Evolutionary conservation across 345 rosid genomes (phyloP).

Genomic region (Draba incana): DNA sequence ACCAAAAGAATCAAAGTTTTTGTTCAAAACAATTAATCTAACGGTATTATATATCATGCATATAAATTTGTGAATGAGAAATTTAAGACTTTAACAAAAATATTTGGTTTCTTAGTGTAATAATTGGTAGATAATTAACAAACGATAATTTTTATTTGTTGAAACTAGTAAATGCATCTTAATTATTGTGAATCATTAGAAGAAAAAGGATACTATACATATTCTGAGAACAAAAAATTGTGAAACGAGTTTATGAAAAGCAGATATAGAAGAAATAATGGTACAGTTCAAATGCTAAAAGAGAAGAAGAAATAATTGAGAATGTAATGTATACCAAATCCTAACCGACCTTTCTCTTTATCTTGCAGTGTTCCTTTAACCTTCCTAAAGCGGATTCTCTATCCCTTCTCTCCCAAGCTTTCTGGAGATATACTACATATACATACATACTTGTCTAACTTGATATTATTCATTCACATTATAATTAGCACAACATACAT

Average conservation of each 20-base stretch:
- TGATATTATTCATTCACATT: conserved; percentile 1
- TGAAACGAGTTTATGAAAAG: neutral
- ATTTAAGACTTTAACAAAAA: too few species aligned
- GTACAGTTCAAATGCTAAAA: conserved; percentile 11
- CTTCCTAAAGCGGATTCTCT: conserved; percentile 32
- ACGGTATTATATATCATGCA: too few species aligned
- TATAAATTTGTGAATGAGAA: too few species aligned
- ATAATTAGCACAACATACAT: neutral
- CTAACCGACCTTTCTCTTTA: conserved; percentile 28
- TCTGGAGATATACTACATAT: neutral
- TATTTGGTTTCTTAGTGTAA: too few species aligned
- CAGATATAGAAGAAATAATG: neutral
- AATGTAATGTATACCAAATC: conserved; percentile 22
- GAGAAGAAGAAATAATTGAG: conserved; percentile 36
- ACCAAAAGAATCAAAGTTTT: too few species aligned
- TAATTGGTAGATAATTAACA: too few species aligned
- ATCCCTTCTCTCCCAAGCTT: conserved; percentile 38
- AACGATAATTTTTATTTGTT: too few species aligned
- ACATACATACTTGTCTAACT: neutral
- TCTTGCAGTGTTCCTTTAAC: conserved; percentile 18
- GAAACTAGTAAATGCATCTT: too few species aligned
- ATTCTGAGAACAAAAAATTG: neutral
- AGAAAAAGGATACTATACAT: too few species aligned
- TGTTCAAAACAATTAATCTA: too few species aligned
- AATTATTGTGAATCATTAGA: too few species aligned